phyloP scores from a whole-genome alignment of 23 red algal species.

The Rhodosorus marinus region DNA sequence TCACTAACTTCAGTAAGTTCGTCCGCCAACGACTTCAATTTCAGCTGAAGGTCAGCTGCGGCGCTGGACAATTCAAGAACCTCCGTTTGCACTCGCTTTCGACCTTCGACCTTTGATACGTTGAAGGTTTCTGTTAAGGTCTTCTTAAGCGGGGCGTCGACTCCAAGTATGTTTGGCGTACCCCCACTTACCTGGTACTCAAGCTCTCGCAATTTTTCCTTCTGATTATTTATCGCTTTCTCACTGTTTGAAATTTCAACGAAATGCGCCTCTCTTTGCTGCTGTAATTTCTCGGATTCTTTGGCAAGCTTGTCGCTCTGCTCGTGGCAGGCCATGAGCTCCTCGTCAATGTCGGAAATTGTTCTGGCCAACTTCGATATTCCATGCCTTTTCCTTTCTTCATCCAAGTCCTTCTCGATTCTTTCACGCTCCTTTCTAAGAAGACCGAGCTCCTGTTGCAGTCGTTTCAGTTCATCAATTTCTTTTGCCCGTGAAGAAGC shows the following conservation, averaged over 20 bases:
- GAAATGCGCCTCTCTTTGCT: constrained; percentile 14
- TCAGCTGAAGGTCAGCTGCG: too few species aligned
- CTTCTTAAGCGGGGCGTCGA: too few species aligned
- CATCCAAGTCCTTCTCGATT: constrained; percentile 2
- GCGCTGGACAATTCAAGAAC: too few species aligned
- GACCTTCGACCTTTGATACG: too few species aligned
- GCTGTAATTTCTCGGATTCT: constrained; percentile 1
- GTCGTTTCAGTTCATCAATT: too few species aligned
- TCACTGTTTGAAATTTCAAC: constrained; percentile 3
- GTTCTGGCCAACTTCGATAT: constrained; percentile 1
- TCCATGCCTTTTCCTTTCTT: constrained; percentile 2
- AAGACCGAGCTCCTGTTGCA: too few species aligned
- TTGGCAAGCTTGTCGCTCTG: background rate
- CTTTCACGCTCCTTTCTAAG: constrained; percentile 6
- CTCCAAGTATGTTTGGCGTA: constrained; percentile 5
- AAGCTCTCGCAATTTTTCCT: background rate
- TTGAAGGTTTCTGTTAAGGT: too few species aligned
- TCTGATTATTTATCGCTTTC: constrained; percentile 2
- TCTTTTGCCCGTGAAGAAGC: too few species aligned
- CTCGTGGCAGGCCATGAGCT: constrained; percentile 1
- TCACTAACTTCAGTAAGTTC: too few species aligned
- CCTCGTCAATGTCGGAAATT: constrained; percentile 1
- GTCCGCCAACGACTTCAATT: too few species aligned
- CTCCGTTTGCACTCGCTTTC: too few species aligned
- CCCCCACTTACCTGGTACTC: constrained; percentile 10